A percentile compares a stretch with the other conserved stretches of the same genome.
Conservation (phyloP, 306 rosid genomes). For the Quercus suber region DNA sequence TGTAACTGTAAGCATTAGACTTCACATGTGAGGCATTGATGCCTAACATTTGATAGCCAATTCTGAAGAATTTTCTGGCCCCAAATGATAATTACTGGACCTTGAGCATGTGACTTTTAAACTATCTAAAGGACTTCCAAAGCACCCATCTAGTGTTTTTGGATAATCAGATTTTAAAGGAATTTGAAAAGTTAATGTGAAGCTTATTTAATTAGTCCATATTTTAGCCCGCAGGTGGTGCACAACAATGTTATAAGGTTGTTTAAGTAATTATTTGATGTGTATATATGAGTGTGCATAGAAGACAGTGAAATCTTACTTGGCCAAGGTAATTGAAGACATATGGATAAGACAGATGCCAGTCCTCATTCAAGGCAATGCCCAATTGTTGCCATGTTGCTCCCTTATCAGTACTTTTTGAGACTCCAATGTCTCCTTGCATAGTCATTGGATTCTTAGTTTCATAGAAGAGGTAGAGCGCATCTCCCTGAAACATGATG, state of each 20-base stretch:
- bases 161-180: neutral
- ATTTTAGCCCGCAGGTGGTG: neutral
- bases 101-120: neutral
- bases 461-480: slow-evolving; percentile 78
- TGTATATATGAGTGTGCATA: neutral
- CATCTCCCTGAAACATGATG: slow-evolving; percentile 57
- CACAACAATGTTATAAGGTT: neutral
- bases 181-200: neutral
- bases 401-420: slow-evolving; percentile 87
- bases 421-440: slow-evolving; percentile 97
- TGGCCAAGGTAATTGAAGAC: slow-evolving; percentile 71
- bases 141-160: neutral
- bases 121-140: neutral
- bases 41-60: too few species aligned
- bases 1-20: neutral
- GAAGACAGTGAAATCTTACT: slow-evolving; percentile 40
- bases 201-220: neutral
- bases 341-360: slow-evolving; percentile 97
- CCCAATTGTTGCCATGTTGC: slow-evolving; percentile 94
- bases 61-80: neutral
- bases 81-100: neutral
- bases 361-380: slow-evolving; percentile 83
- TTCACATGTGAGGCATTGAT: neutral
- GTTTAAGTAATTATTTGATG: neutral
- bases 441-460: slow-evolving; percentile 76